These are phyloP conservation scores for Penicillium sp. DNA, from an alignment of 2,329 filamentous ascomycete species.

Conservation along the genomic window DNA sequence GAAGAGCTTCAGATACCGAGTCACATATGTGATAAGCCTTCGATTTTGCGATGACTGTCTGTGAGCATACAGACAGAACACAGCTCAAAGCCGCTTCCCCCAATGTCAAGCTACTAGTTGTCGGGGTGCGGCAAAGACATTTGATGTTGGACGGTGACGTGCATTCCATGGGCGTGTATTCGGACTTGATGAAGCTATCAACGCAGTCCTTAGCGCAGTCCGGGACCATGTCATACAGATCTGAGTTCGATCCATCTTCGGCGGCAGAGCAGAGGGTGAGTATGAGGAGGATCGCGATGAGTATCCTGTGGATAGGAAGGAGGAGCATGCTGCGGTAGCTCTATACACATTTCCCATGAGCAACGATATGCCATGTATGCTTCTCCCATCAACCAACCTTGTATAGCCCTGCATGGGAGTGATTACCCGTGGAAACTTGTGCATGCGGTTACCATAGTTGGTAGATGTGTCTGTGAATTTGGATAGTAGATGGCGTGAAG, in stretches of 20 bases:
- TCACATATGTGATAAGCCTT: conserved; percentile 57
- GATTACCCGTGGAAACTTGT: conserved; percentile 26
- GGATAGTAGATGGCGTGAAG: not conserved
- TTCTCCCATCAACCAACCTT: conserved; percentile 15
- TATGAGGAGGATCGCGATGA: conserved; percentile 24
- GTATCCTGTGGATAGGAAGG: conserved; percentile 26
- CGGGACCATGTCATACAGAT: conserved; percentile 50
- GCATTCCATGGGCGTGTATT: conserved; percentile 49
- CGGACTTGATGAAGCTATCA: conserved; percentile 58
- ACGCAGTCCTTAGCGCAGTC: conserved; percentile 62
- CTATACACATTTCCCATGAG: conserved; percentile 21
- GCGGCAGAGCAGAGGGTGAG: conserved; percentile 23
- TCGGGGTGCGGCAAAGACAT: conserved; percentile 63
- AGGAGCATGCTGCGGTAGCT: conserved; percentile 37
- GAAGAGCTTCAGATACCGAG: conserved; percentile 35
- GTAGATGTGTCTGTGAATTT: conserved; percentile 1
- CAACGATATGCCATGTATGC: not conserved
- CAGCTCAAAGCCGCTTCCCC: conserved; percentile 71
- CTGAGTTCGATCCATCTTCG: conserved; percentile 16
- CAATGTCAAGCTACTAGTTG: conserved; percentile 62
- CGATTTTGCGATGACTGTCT: conserved; percentile 44
- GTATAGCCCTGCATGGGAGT: conserved; percentile 16
- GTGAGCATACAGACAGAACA: conserved; percentile 57
- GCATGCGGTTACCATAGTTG: conserved; percentile 25
- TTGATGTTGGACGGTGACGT: conserved; percentile 51